phyloP scores from a whole-genome alignment of 2,329 filamentous ascomycete genomes.

The Penicillium sp. region DNA sequence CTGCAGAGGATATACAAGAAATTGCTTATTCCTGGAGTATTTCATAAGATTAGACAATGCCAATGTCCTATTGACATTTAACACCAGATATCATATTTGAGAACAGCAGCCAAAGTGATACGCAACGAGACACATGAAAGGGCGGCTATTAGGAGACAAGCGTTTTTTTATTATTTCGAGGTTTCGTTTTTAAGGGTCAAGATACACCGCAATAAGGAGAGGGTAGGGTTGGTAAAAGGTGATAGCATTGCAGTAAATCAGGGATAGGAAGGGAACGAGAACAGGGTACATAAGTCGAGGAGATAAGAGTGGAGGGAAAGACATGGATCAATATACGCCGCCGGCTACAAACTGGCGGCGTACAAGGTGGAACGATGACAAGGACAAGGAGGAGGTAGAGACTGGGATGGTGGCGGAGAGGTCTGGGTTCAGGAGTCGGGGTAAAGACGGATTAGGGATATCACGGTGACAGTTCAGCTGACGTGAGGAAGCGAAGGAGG shows the following conservation, averaged over 20 bases:
- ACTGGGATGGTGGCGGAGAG: constrained; percentile 3
- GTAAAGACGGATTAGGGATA: constrained; percentile 2
- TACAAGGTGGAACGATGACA: constrained; percentile 4
- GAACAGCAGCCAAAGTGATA: background rate
- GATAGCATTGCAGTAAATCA: constrained; percentile 2
- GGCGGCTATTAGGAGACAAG: background rate
- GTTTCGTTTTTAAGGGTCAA: constrained; percentile 5
- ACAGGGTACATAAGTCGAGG: background rate
- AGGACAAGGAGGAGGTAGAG: constrained; percentile 3
- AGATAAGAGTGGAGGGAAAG: constrained; percentile 1
- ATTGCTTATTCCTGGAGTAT: background rate
- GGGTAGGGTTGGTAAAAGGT: constrained; percentile 1
- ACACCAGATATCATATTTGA: background rate
- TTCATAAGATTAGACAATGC: background rate
- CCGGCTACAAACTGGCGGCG: background rate
- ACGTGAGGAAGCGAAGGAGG: constrained; percentile 1
- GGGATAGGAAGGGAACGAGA: background rate
- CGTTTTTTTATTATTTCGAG: constrained; percentile 7
- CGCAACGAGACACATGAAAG: background rate
- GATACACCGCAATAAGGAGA: constrained; percentile 2
- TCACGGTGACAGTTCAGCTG: constrained; percentile 4
- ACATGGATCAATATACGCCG: constrained; percentile 6
- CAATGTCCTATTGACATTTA: background rate
- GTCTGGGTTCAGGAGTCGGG: background rate
- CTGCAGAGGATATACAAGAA: background rate